These are phyloP conservation scores for Earliella scabrosa DNA, from an alignment of 1,284 basidiomycete genomes.

Conservation along the genomic window DNA sequence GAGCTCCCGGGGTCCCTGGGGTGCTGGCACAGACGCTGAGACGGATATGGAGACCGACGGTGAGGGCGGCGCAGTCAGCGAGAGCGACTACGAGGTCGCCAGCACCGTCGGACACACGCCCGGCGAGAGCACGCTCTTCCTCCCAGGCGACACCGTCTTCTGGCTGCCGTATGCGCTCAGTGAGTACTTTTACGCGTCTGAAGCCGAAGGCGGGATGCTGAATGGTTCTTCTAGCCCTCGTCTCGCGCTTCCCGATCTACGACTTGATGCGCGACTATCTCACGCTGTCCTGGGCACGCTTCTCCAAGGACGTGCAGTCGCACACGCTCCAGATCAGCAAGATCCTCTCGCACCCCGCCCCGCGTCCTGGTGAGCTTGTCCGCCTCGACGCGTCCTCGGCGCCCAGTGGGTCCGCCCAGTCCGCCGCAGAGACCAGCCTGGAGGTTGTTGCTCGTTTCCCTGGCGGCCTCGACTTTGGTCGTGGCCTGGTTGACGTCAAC, in stretches of 20 bases:
- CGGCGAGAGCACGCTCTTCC: conserved; percentile 83
- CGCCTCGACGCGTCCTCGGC: conserved; percentile 78
- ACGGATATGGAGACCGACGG: conserved; percentile 70
- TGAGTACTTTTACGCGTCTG: conserved; percentile 45
- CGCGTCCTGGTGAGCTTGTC: conserved; percentile 85
- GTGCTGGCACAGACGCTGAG: conserved; percentile 51
- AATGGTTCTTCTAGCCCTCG: conserved; percentile 59
- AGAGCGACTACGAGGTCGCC: conserved; percentile 81
- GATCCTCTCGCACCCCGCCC: conserved; percentile 82
- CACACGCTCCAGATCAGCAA: conserved; percentile 86
- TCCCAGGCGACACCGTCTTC: conserved; percentile 88
- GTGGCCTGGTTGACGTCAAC: conserved; percentile 84
- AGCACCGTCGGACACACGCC: conserved; percentile 79
- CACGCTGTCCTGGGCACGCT: conserved; percentile 90
- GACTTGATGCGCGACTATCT: conserved; percentile 93
- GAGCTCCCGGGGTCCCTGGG: conserved; percentile 71
- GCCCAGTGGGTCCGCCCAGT: conserved; percentile 33
- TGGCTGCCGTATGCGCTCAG: conserved; percentile 93
- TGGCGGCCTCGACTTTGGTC: conserved; percentile 83
- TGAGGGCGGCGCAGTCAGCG: conserved; percentile 68
- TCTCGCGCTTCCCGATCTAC: conserved; percentile 91
- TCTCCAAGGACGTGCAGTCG: conserved; percentile 89
- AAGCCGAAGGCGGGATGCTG: background rate
- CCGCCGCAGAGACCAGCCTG: conserved; percentile 61
- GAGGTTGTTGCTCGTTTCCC: conserved; percentile 88